Evolutionary conservation across 139 green algal species (phyloP).

Genomic region (Pseudopediastrum boryanum): DNA sequence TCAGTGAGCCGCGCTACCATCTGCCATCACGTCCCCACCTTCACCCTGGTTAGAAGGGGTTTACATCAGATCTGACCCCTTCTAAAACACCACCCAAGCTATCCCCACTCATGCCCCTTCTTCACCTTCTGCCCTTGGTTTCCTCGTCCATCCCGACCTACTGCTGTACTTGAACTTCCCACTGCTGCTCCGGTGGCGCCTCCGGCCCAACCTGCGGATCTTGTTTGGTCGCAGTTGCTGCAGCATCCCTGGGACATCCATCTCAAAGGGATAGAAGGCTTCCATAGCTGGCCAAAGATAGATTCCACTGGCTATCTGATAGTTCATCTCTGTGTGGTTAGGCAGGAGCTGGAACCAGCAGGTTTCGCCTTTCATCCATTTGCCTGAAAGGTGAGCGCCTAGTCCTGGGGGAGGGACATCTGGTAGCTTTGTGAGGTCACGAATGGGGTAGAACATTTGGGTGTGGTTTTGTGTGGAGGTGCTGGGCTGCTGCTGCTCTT

Average conservation of each 20-base stretch:
- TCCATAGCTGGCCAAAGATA: slow-evolving; percentile 38
- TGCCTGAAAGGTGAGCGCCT: too few species aligned
- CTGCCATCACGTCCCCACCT: too few species aligned
- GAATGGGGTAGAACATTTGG: slow-evolving; percentile 39
- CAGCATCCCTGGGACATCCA: slow-evolving; percentile 14
- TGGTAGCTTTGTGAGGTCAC: slow-evolving; percentile 28
- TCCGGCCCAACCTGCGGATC: neutral
- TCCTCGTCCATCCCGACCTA: neutral
- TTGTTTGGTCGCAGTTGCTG: neutral
- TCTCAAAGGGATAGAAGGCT: slow-evolving; percentile 18
- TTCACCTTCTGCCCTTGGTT: too few species aligned
- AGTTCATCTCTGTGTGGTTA: slow-evolving; percentile 41
- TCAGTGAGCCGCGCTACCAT: too few species aligned
- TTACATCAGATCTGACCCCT: too few species aligned
- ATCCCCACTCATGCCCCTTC: too few species aligned
- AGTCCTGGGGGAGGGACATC: slow-evolving; percentile 16
- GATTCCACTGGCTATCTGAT: slow-evolving; percentile 7
- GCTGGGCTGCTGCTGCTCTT: neutral
- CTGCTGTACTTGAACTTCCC: too few species aligned
- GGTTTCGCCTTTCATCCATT: too few species aligned
- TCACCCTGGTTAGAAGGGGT: too few species aligned
- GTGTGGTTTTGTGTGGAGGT: slow-evolving; percentile 19
- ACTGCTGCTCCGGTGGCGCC: neutral
- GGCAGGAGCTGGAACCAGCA: slow-evolving; percentile 41
- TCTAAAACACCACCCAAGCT: too few species aligned